These are phyloP conservation scores for Phialocephala subalpina DNA, from an alignment of 2,329 filamentous ascomycete species.

Conservation along the genomic window DNA sequence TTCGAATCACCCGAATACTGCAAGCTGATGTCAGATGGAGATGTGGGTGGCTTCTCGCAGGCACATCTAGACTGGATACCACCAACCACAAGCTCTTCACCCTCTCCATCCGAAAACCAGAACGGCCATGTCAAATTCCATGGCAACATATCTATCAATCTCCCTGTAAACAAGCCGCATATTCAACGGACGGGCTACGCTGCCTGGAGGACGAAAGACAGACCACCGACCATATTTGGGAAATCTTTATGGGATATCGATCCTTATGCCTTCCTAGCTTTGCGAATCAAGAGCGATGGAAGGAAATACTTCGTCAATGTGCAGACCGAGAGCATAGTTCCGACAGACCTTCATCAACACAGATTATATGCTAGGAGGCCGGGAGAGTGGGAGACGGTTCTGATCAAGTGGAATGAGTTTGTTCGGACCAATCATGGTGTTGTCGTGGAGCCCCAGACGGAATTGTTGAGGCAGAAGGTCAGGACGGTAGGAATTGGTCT, in stretches of 20 bases:
- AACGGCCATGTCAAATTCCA: conserved; percentile 80
- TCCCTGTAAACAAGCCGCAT: conserved; percentile 78
- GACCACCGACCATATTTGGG: conserved; percentile 82
- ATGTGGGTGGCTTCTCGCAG: conserved; percentile 86
- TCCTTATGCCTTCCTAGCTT: conserved; percentile 84
- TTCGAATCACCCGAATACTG: conserved; percentile 56
- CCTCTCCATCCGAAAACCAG: conserved; percentile 41
- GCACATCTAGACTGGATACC: conserved; percentile 67
- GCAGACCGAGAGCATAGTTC: conserved; percentile 92
- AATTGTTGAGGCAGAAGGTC: conserved; percentile 87
- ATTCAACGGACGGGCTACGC: conserved; percentile 86
- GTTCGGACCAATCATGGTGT: conserved; percentile 93
- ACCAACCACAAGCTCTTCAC: conserved; percentile 30
- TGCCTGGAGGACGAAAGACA: conserved; percentile 85
- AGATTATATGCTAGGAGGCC: conserved; percentile 80
- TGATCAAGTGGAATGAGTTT: conserved; percentile 91
- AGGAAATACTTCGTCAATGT: conserved; percentile 94
- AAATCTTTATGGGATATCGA: conserved; percentile 89
- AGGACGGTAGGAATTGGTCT: conserved; percentile 86
- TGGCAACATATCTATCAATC: conserved; percentile 85
- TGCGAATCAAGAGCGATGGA: conserved; percentile 90
- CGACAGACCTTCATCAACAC: conserved; percentile 96
- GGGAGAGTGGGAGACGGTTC: conserved; percentile 93
- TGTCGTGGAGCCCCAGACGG: conserved; percentile 91
- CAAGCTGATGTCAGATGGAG: conserved; percentile 86